A percentile compares a stretch with the other conserved stretches of the same genome.
These are phyloP conservation scores for Biancaea sappan DNA, from an alignment of 306 rosid genomes.

Conservation along the genomic window DNA sequence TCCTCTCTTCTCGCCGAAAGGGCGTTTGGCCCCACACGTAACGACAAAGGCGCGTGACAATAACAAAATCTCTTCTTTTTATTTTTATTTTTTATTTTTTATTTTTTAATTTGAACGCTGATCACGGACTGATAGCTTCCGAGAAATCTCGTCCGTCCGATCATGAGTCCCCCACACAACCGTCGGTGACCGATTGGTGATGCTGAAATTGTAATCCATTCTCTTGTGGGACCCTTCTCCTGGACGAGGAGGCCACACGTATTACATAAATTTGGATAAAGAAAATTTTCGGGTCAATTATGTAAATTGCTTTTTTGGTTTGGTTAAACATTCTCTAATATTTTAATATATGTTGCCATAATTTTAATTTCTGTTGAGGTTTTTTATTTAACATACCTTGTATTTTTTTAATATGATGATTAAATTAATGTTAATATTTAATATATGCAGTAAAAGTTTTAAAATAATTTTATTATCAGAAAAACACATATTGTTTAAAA, in stretches of 20 bases:
- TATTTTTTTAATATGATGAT: too few species aligned
- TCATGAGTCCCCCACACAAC: constrained; percentile 27
- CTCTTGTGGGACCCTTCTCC: constrained; percentile 21
- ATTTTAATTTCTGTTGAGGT: too few species aligned
- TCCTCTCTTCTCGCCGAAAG: constrained; percentile 39
- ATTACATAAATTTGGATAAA: neutral
- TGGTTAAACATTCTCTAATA: too few species aligned
- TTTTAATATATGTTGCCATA: too few species aligned
- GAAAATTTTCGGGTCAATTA: too few species aligned
- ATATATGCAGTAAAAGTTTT: too few species aligned
- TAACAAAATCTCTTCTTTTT: neutral
- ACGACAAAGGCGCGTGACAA: constrained; percentile 36
- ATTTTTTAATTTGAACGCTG: constrained; percentile 45
- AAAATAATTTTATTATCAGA: too few species aligned
- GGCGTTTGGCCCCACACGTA: constrained; percentile 47
- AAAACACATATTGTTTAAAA: too few species aligned
- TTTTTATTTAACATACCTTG: too few species aligned
- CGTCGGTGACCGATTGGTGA: constrained; percentile 48
- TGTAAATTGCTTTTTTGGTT: too few species aligned
- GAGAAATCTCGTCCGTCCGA: constrained; percentile 39
- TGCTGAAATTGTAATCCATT: constrained; percentile 17
- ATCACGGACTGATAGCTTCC: constrained; percentile 51
- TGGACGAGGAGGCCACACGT: constrained; percentile 14
- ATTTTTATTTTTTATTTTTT: neutral
- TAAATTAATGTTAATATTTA: too few species aligned